Evolutionary conservation across 2,329 filamentous ascomycete genomes (phyloP), one percentile per base, ranked within the genome.

Genomic region (Colletotrichum sp.): DNA sequence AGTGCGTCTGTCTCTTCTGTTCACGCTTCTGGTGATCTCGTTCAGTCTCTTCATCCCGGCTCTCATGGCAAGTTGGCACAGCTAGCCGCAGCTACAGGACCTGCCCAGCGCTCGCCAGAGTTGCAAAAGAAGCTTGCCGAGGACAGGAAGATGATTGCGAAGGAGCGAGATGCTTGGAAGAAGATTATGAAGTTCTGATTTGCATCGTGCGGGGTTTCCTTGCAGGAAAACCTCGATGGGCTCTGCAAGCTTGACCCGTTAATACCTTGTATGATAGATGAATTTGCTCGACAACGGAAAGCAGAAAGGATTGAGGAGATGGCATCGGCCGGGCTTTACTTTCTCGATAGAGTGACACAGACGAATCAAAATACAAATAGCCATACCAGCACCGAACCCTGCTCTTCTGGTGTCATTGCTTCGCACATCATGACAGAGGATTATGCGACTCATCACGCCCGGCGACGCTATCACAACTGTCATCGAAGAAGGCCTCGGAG

Each of bases 81-180:
- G 28, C 28, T 61, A 12, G 58, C 26, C 6, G 28, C 58, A 15
- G 30, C 28, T 32, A 21, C 18, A 21, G 58, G 58, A 61, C 58
- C 58, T 32, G 32, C 21, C 18, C 58, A 30, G 48, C 58, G 65
- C 26, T 21, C 64, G 6, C 26, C 21, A 6, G 60, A 66, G 26
- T 32, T 75, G 3, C 26, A 61, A 12, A 64, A 70, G 38, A 52
- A 70, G 13, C 65, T 61, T 38, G 69, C 60, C 16, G 30, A 73
- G 36, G 73, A 75, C 6, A 56, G 30, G 52, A 55, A 70, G 34
- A 48, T 66, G 60, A 38, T 70, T 21, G 28, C 16, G 8, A 32
- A 48, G 32, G 68, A 70, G 69, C 71, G 66, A 38, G 76, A 75
- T 76, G 73, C 65, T 64, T 77, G 67, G 70, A 73, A 68, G 52